Percentiles rank a stretch among this genome's conserved stretches.
Evolutionary conservation across 2,329 filamentous ascomycete genomes (phyloP).

Genomic region (Helicocarpus griseus): DNA sequence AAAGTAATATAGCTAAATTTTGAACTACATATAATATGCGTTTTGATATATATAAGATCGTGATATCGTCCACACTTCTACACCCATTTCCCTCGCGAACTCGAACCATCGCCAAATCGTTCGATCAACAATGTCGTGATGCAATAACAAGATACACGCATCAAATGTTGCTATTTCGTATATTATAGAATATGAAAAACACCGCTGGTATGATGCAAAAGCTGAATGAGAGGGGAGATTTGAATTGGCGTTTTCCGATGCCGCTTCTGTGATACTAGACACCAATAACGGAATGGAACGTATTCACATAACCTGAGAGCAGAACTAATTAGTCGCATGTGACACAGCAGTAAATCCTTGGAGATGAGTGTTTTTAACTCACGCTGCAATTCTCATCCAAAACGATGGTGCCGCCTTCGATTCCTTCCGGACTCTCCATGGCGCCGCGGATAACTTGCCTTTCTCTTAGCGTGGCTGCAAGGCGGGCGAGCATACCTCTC

Average conservation of each 20-base stretch:
- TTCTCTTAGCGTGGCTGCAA: conserved; percentile 34
- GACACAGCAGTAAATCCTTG: too few species aligned
- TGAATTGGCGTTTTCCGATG: not conserved
- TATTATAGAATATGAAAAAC: not conserved
- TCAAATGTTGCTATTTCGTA: not conserved
- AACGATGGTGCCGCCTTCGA: conserved; percentile 24
- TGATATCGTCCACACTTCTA: not conserved
- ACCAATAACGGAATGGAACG: not conserved
- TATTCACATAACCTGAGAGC: conserved; percentile 9
- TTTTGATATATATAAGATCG: not conserved
- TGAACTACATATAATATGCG: not conserved
- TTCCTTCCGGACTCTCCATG: conserved; percentile 17
- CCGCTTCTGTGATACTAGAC: not conserved
- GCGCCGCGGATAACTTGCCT: conserved; percentile 20
- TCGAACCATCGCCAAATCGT: not conserved
- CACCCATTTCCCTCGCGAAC: not conserved
- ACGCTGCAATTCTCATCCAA: conserved; percentile 38
- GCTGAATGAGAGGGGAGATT: not conserved
- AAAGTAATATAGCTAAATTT: too few species aligned
- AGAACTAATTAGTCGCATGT: not conserved
- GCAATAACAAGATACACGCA: not conserved
- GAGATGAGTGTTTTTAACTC: too few species aligned
- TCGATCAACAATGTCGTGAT: not conserved
- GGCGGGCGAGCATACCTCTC: conserved; percentile 39
- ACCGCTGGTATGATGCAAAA: not conserved